phyloP scores from a whole-genome alignment of 805 yeast species.

The Ogataea trehalophila region DNA sequence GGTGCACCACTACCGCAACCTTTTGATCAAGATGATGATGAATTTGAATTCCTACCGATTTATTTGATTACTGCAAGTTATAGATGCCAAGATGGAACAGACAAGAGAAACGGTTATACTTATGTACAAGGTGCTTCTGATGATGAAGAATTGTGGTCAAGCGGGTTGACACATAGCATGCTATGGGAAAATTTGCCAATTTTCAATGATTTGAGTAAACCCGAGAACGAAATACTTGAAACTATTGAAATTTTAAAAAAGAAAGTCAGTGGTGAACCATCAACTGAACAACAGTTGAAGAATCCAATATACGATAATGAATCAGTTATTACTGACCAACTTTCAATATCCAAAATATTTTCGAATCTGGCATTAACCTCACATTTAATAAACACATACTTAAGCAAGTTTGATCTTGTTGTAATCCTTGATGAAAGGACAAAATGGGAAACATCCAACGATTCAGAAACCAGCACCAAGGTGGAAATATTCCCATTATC shows the following conservation, averaged over 20 bases:
- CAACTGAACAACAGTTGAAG: not conserved
- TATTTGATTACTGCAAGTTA: conserved; percentile 59
- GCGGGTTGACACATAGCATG: conserved; percentile 44
- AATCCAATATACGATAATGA: not conserved
- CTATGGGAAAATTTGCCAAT: conserved; percentile 48
- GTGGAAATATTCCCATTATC: conserved; percentile 15
- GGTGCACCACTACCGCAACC: conserved; percentile 26
- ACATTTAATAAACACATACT: not conserved
- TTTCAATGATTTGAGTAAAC: conserved; percentile 16
- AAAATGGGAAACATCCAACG: not conserved
- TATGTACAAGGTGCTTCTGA: conserved; percentile 95
- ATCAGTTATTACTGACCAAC: not conserved
- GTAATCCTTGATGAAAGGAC: not conserved
- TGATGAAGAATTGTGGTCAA: conserved; percentile 86
- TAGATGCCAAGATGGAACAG: conserved; percentile 55
- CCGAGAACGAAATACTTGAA: conserved; percentile 29
- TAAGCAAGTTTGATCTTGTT: not conserved
- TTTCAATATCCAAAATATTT: conserved; percentile 23
- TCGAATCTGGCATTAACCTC: not conserved
- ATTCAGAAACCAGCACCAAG: not conserved
- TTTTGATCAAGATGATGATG: conserved; percentile 18
- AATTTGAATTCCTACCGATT: conserved; percentile 33
- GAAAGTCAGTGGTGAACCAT: not conserved
- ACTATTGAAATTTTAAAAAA: conserved; percentile 4
- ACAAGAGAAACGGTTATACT: conserved; percentile 40